Evolutionary conservation across 2,329 filamentous ascomycete species (phyloP), one percentile per base, ranked within the genome.

Genomic region (Penicillium aurantiogriseum): DNA sequence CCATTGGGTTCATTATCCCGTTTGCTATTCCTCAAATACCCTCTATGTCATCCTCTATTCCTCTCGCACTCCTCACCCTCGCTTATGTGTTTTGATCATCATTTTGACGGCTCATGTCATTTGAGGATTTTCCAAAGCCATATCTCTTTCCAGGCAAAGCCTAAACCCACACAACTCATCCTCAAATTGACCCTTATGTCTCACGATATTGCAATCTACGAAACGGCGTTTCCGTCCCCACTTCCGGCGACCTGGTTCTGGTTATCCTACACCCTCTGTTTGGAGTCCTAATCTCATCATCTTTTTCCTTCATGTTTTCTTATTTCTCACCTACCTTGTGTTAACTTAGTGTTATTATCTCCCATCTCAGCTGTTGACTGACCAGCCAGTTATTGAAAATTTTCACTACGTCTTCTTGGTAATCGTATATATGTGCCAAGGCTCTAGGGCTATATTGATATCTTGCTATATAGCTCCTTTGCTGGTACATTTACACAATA

Each of bases 201-300:
- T 69, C 59, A 69, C 58, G 67, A 69, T 59, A 50, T 60, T 50
- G 33, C 54, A 45, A 62, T 63, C 54, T 63, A 59, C 51, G 61
- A 65, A 59, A 51, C 55, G 65, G 66, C 65, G 65, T 67, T 63
- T 57, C 46, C 51, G 29, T 57, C 51, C 31, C 42, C 27, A 29
- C 52, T 39, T 56, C 50, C 42, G 58, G 63, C 49, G 63, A 60
- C 57, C 23, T 59, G 50, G 63, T 54, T 38, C 29, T 48, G 54
- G 49, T 40, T 45, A 40, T 23, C 19, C 27, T 23, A 29, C 48
- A 17, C 29, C 47, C 35, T 42, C n/a, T 47, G 36, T 42, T 55
- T 55, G 45, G 54, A 57, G 48, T 33, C 25, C 31, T 54, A 47
- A 35, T 46, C 29, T 43, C 45, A 35, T 47, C 36, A 47, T 53